Percentiles rank a stretch among this genome's conserved stretches.
These are phyloP conservation scores for Phialemoniopsis sp. DNA, from an alignment of 2,329 filamentous ascomycete species.

Conservation along the genomic window DNA sequence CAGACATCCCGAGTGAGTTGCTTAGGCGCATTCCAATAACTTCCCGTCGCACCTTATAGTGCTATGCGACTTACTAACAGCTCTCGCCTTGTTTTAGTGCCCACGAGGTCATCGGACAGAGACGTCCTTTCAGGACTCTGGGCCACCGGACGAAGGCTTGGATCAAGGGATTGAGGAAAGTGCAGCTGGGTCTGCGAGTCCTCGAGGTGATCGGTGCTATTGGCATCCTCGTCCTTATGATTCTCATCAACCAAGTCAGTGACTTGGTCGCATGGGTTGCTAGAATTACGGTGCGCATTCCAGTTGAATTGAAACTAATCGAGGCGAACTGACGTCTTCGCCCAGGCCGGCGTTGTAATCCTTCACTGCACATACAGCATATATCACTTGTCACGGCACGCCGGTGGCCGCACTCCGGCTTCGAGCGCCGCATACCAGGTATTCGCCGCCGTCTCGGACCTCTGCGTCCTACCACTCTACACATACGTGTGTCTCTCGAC, in stretches of 20 bases:
- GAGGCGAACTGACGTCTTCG: not conserved
- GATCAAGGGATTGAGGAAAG: slow-evolving; percentile 64
- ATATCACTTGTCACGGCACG: slow-evolving; percentile 71
- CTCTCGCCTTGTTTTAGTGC: slow-evolving; percentile 30
- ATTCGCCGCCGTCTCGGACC: slow-evolving; percentile 73
- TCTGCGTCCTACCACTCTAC: slow-evolving; percentile 50
- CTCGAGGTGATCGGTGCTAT: slow-evolving; percentile 65
- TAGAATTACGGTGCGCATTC: slow-evolving; percentile 63
- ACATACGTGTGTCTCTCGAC: slow-evolving; percentile 47
- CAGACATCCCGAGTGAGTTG: slow-evolving; percentile 75
- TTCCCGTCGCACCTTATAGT: too few species aligned
- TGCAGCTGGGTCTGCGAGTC: slow-evolving; percentile 66
- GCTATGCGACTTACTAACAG: too few species aligned
- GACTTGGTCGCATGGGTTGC: slow-evolving; percentile 68
- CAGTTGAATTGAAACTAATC: not conserved
- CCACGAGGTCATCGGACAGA: slow-evolving; percentile 61
- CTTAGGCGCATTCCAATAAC: too few species aligned
- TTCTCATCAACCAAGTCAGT: slow-evolving; percentile 69
- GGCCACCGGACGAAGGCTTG: slow-evolving; percentile 63
- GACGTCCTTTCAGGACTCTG: slow-evolving; percentile 62
- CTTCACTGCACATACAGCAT: slow-evolving; percentile 72
- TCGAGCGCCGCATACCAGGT: slow-evolving; percentile 87
- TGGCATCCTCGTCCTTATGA: slow-evolving; percentile 70
- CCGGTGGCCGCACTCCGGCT: slow-evolving; percentile 66
- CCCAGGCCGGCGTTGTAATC: slow-evolving; percentile 70